These are phyloP conservation scores for Geosmithia flava DNA, from an alignment of 2,329 filamentous ascomycete genomes.

Conservation along the genomic window DNA sequence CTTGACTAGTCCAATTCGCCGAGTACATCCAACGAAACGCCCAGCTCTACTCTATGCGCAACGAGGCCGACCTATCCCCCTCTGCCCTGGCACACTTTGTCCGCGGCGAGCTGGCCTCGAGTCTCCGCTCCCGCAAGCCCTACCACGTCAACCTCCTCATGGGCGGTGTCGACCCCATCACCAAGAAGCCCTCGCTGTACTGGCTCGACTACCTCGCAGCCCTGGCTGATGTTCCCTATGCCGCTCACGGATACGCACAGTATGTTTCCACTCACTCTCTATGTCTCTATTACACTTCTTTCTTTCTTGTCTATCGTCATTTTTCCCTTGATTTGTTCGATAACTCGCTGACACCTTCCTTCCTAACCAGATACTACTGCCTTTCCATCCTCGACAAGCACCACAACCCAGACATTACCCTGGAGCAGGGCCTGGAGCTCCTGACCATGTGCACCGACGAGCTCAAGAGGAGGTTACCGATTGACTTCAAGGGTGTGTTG, in stretches of 20 bases:
- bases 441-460: conserved; percentile 93
- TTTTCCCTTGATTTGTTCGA: not conserved
- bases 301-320: not conserved
- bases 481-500: conserved; percentile 95
- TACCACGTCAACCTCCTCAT: conserved; percentile 96
- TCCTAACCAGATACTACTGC: conserved; percentile 73
- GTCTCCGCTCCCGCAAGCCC: conserved; percentile 80
- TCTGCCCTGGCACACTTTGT: conserved; percentile 87
- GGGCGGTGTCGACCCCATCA: conserved; percentile 86
- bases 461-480: conserved; percentile 88
- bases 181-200: conserved; percentile 81
- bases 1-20: conserved; percentile 83
- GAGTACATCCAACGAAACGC: conserved; percentile 99
- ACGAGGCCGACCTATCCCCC: conserved; percentile 83
- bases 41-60: conserved; percentile 97
- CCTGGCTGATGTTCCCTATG: conserved; percentile 79
- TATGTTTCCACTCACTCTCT: too few species aligned
- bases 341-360: conserved; percentile 7
- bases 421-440: conserved; percentile 84
- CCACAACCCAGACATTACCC: conserved; percentile 85
- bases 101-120: conserved; percentile 81
- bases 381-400: conserved; percentile 97
- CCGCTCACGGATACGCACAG: conserved; percentile 96
- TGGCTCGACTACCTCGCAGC: conserved; percentile 97
- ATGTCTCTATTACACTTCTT: conserved; percentile 5